Evolutionary conservation across 805 yeast genomes (phyloP), one percentile per base, ranked within the genome.

Genomic region (Schizosaccharomyces octosporus): DNA sequence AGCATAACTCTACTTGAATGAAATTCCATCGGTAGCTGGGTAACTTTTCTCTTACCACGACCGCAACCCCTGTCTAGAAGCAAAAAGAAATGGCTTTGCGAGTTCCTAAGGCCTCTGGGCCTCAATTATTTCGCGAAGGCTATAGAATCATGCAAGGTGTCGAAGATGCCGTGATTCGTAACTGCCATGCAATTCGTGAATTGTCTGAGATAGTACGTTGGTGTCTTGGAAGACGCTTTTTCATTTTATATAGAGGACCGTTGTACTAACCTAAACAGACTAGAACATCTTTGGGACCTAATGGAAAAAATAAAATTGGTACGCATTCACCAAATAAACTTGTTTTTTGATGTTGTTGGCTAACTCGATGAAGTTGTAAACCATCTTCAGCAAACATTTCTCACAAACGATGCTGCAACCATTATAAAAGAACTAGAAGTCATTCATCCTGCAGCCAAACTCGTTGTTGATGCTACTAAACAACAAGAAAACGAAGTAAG

Each of bases 331-430:
- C 9, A 17, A 57, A 31, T 11, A 11, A 36, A 9, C n/a, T 27
- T 31, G 15, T 41, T 32, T 15, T 5, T 27, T 27, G 31, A 15
- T n/a, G 39, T 29, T 48, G n/a, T 41, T 55, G 41, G 13, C 61
- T 19, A 58, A 59, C 59, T 17, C 19, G 32, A 45, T 59, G 32
- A 48, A 57, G 60, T 29, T 17, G 6, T 55, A 24, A 59, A 66
- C 65, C 80, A 86, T 67, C 73, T 86, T 66, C 88, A 87, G 63
- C 87, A 84, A 70, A 84, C 87, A 29, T 87, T 88, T 71, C 81
- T 93, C 64, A 93, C 97, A 55, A 87, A 87, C 67, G 98, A 93
- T 71, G 97, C 97, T n/a, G 96, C 97, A 48, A 93, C 98, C 6
- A 93, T 93, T 83, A 77, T 93, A 63, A 81, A 84, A 66, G 97